These are phyloP conservation scores for Groenewaldozyma tartarivorans DNA, from an alignment of 805 yeast genomes.

Conservation along the genomic window DNA sequence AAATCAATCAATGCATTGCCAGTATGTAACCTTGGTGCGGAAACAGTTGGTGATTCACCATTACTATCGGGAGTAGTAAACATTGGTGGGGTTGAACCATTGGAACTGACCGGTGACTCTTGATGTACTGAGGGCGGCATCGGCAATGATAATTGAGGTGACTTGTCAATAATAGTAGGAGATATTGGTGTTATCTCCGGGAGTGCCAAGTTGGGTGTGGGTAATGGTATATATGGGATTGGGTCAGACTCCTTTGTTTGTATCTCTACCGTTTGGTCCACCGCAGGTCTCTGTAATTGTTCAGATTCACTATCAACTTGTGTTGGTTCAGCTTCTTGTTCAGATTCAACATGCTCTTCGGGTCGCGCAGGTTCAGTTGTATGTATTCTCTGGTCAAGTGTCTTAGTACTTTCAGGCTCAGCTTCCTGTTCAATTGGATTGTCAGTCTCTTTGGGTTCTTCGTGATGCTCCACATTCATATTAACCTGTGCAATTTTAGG, in stretches of 20 bases:
- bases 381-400: not conserved
- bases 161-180: not conserved
- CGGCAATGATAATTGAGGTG: too few relatives aligned
- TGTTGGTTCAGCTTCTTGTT: not conserved
- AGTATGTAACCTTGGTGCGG: too few relatives aligned
- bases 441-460: not conserved
- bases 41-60: too few relatives aligned
- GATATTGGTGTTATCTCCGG: not conserved
- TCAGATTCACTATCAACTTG: not conserved
- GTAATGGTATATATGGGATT: not conserved
- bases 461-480: not conserved
- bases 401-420: too few relatives aligned
- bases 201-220: not conserved
- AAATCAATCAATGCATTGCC: not conserved
- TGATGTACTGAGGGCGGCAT: too few relatives aligned
- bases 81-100: too few relatives aligned
- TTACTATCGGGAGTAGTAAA: too few relatives aligned
- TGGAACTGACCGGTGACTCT: too few relatives aligned
- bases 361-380: not conserved
- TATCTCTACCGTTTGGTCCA: not conserved
- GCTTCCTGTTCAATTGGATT: not conserved
- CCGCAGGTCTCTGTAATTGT: not conserved
- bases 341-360: not conserved
- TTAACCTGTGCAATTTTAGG: not conserved
- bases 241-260: not conserved